Evolutionary conservation across 805 yeast genomes (phyloP).

Genomic region (Hanseniaspora jakobsenii): DNA sequence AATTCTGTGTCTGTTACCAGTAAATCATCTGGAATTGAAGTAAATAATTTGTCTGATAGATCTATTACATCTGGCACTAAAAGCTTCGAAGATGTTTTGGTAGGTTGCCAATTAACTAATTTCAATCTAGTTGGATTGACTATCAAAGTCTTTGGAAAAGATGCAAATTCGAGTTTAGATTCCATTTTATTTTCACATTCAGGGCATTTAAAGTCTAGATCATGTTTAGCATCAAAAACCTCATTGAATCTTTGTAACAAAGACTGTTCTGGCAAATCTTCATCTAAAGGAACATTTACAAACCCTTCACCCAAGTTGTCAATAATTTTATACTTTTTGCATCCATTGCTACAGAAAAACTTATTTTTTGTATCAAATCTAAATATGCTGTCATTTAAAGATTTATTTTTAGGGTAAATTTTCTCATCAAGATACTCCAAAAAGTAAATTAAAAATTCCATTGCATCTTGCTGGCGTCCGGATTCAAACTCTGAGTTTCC

Average conservation of each 20-base stretch:
- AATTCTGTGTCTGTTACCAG: constrained; percentile 24
- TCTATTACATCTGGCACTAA: constrained; percentile 37
- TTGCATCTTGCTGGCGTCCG: constrained; percentile 88
- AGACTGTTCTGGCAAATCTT: constrained; percentile 33
- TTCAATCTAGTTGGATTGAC: constrained; percentile 70
- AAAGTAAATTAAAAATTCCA: constrained; percentile 68
- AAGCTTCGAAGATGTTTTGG: constrained; percentile 66
- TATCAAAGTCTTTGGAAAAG: constrained; percentile 61
- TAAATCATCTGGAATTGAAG: constrained; percentile 21
- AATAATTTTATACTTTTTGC: constrained; percentile 49
- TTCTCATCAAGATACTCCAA: constrained; percentile 47
- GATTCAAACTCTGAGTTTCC: constrained; percentile 74
- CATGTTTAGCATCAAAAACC: constrained; percentile 41
- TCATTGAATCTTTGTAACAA: constrained; percentile 36
- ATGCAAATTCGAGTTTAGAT: constrained; percentile 19
- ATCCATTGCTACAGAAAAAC: constrained; percentile 36
- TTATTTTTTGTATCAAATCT: constrained; percentile 57
- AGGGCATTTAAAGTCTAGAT: constrained; percentile 53
- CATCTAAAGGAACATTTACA: constrained; percentile 42
- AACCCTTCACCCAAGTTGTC: constrained; percentile 45
- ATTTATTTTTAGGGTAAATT: constrained; percentile 25
- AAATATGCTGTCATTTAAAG: constrained; percentile 43
- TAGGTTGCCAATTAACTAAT: constrained; percentile 81
- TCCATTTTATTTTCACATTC: constrained; percentile 32
- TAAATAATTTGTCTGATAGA: constrained; percentile 31